A percentile compares a stretch with the other conserved stretches of the same genome.
These are phyloP conservation scores for Chlorella sp. DNA, from an alignment of 139 green algal genomes.

Conservation along the genomic window DNA sequence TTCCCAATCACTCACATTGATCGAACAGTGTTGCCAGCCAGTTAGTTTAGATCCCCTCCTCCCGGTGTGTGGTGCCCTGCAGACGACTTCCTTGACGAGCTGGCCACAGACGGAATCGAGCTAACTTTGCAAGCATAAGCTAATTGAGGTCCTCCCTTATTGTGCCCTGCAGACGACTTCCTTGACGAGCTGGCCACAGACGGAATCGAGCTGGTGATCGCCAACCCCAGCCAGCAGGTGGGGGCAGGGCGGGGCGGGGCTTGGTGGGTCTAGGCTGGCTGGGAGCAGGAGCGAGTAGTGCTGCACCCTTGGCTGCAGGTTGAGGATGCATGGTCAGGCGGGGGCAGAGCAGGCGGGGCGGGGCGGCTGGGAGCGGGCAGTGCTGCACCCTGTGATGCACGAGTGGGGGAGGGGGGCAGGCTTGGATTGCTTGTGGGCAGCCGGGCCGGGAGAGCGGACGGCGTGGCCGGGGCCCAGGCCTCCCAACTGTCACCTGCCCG, in stretches of 20 bases:
- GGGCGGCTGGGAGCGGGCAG: not conserved
- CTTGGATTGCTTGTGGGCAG: no score
- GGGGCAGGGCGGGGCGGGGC: not conserved
- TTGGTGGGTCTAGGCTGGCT: no score
- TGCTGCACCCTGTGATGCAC: not conserved
- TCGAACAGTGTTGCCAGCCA: no score
- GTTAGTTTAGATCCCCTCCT: not conserved
- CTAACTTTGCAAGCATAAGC: no score
- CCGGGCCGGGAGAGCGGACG: no score
- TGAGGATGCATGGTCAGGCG: not conserved
- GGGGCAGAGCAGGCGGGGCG: no score
- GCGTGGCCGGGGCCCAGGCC: no score
- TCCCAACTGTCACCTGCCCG: no score
- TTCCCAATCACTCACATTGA: no score
- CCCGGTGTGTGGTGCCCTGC: not conserved
- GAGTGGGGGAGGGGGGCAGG: no score
- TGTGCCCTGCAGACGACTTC: slow-evolving; percentile 20
- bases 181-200: slow-evolving; percentile 19
- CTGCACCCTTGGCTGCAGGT: not conserved
- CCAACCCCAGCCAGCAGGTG: slow-evolving; percentile 34
- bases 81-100: slow-evolving; percentile 21
- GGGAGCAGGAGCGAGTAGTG: no score
- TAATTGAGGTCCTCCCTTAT: no score
- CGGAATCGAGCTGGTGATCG: slow-evolving; percentile 31
- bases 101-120: slow-evolving; percentile 25